A percentile compares a stretch with the other conserved stretches of the same genome.
phyloP scores from a whole-genome alignment of 1,284 basidiomycete species.

The Jaminaea rosea region DNA sequence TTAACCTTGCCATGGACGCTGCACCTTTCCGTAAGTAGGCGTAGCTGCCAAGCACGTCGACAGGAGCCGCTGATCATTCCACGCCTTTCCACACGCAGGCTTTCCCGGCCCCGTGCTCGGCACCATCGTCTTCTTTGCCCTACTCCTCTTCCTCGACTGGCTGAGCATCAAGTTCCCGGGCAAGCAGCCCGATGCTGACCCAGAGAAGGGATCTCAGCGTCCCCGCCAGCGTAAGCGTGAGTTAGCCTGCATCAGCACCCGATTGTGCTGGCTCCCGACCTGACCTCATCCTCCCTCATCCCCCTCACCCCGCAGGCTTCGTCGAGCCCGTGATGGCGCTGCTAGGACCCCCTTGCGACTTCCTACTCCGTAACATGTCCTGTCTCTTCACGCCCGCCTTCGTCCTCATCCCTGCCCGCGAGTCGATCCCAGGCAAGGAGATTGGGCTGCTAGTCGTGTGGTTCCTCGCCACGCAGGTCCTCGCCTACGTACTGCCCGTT shows the following conservation, averaged over 20 bases:
- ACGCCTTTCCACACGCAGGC: too few relatives aligned
- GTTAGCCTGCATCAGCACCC: not conserved
- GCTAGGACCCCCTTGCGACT: conserved; percentile 35
- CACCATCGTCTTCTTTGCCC: conserved; percentile 20
- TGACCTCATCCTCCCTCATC: not conserved
- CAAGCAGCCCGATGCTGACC: not conserved
- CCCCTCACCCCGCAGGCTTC: conserved; percentile 5
- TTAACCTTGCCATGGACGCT: conserved; percentile 23
- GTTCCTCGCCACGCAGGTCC: conserved; percentile 26
- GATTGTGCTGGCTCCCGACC: not conserved
- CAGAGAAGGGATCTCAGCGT: not conserved
- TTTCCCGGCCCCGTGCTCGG: conserved; percentile 31
- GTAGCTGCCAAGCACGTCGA: too few relatives aligned
- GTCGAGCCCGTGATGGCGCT: conserved; percentile 16
- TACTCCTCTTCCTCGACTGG: conserved; percentile 23
- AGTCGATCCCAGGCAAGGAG: conserved; percentile 27
- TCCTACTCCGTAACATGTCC: conserved; percentile 34
- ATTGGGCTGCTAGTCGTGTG: conserved; percentile 32
- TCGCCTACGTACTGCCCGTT: conserved; percentile 25
- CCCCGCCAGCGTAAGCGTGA: not conserved
- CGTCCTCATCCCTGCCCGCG: conserved; percentile 34
- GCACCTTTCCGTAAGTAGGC: conserved; percentile 30
- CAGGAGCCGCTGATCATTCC: too few relatives aligned
- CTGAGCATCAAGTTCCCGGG: conserved; percentile 18
- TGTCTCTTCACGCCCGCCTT: conserved; percentile 27